phyloP scores from a whole-genome alignment of 441 rosid species.

The Cnidoscolus chayamansa region DNA sequence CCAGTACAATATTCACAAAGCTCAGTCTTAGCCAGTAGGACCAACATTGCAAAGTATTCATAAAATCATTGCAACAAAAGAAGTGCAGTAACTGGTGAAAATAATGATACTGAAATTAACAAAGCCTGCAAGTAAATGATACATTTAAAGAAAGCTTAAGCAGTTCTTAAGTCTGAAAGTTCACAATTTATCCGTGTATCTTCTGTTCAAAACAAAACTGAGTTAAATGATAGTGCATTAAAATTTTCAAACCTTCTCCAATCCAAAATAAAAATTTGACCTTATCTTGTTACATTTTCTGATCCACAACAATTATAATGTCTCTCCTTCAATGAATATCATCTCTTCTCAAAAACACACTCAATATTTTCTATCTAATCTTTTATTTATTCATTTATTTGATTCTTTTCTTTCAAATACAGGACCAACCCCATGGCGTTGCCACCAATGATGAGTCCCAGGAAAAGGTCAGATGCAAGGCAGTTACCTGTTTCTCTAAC shows the following conservation, averaged over 20 bases:
- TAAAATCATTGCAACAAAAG: neutral
- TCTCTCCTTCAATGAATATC: neutral
- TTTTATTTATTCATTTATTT: neutral
- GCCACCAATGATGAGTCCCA: neutral
- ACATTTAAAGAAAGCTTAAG: neutral
- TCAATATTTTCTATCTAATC: neutral
- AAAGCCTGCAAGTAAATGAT: neutral
- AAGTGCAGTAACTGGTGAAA: neutral
- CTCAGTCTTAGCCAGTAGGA: neutral
- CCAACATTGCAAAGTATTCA: neutral
- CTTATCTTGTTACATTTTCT: neutral
- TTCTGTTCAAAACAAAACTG: neutral
- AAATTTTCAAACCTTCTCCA: neutral
- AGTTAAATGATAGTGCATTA: neutral
- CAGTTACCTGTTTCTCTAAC: constrained; percentile 71
- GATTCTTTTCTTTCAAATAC: neutral
- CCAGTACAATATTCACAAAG: neutral
- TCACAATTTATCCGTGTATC: neutral
- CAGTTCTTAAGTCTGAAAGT: neutral
- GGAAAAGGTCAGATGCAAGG: neutral
- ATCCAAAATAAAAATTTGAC: neutral
- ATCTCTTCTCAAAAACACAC: neutral
- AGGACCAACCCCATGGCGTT: neutral
- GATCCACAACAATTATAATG: neutral
- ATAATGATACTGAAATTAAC: neutral